These are phyloP conservation scores for Psidium guajava DNA, from an alignment of 345 rosid species.

Conservation along the genomic window DNA sequence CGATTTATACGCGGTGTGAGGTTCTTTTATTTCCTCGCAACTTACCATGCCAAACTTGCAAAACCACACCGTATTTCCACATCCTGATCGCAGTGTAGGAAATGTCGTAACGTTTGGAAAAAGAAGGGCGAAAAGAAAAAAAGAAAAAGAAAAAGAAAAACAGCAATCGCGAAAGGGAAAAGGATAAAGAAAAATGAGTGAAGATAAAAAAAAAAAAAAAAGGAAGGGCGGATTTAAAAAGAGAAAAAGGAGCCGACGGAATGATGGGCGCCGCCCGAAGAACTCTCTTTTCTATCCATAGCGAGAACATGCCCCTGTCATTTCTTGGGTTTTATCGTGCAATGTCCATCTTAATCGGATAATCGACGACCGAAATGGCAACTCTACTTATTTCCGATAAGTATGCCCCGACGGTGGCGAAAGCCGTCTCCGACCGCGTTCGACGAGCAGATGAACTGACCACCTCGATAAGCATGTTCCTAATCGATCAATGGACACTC, in stretches of 20 bases:
- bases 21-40: background rate
- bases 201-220: background rate
- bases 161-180: background rate
- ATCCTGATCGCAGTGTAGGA: too few relatives aligned
- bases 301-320: too few relatives aligned
- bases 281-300: background rate
- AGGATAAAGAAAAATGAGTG: background rate
- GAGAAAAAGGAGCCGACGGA: background rate
- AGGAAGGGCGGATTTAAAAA: background rate
- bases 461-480: background rate
- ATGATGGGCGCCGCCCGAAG: background rate
- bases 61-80: too few relatives aligned
- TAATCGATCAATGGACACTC: background rate
- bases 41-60: background rate
- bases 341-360: background rate
- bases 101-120: background rate
- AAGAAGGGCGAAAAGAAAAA: too few relatives aligned
- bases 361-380: background rate
- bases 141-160: background rate
- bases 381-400: background rate
- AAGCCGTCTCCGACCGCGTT: background rate
- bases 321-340: background rate
- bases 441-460: background rate
- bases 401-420: background rate
- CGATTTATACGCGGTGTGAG: background rate